Percentiles rank a stretch among this genome's conserved stretches.
phyloP scores from a whole-genome alignment of 2,329 filamentous ascomycete genomes.

The Aspergillus oerlinghausenensis region DNA sequence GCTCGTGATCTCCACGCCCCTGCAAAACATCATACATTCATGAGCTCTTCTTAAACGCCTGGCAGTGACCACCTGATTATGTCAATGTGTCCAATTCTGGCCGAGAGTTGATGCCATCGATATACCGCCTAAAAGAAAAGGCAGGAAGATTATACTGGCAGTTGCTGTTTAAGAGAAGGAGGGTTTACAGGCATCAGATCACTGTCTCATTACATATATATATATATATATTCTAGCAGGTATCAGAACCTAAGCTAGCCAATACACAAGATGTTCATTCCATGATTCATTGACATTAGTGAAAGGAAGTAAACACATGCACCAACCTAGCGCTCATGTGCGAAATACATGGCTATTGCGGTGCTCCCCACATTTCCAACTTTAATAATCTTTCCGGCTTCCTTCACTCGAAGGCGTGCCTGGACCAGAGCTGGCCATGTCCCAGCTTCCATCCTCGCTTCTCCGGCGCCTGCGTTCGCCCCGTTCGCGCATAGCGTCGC shows the following conservation, averaged over 20 bases:
- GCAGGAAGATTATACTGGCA: too few species aligned
- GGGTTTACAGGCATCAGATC: neutral
- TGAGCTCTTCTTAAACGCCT: neutral
- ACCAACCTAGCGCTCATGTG: neutral
- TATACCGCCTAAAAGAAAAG: neutral
- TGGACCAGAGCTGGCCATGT: conserved; percentile 36
- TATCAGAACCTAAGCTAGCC: neutral
- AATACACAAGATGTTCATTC: neutral
- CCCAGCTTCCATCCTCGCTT: conserved; percentile 41
- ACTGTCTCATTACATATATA: neutral
- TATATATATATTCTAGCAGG: neutral
- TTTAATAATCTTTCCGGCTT: conserved; percentile 32
- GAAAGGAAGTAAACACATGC: neutral
- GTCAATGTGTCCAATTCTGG: neutral
- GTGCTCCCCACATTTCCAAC: neutral
- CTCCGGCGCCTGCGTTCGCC: conserved; percentile 57
- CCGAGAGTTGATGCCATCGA: neutral
- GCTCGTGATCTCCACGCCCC: too few species aligned
- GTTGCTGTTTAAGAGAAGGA: too few species aligned
- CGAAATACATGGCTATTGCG: neutral
- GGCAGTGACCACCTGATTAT: neutral
- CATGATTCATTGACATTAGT: neutral
- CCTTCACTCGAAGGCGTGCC: conserved; percentile 35
- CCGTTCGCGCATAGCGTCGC: conserved; percentile 77
- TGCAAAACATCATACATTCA: neutral